Evolutionary conservation across 805 yeast genomes (phyloP).

Genomic region (Yueomyces sp.): DNA sequence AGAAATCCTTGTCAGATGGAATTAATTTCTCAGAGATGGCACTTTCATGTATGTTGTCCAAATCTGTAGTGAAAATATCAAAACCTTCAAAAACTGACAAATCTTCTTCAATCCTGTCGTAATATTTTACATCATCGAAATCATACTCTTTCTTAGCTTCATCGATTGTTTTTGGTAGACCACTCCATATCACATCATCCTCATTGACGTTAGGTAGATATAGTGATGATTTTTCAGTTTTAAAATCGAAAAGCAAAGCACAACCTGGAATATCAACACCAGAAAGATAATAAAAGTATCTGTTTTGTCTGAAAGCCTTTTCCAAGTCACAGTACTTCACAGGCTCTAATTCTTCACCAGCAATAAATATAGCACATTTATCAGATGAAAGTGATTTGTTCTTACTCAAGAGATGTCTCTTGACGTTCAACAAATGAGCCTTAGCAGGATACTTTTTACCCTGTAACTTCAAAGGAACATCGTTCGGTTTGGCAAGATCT

Average conservation of each 20-base stretch:
- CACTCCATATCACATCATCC: slow-evolving; percentile 96
- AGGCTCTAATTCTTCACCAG: slow-evolving; percentile 44
- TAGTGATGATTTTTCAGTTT: slow-evolving; percentile 43
- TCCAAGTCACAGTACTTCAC: slow-evolving; percentile 72
- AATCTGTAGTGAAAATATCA: slow-evolving; percentile 38
- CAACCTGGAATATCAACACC: slow-evolving; percentile 78
- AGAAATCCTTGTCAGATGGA: slow-evolving; percentile 35
- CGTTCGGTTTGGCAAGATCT: slow-evolving; percentile 9
- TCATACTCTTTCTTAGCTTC: slow-evolving; percentile 58
- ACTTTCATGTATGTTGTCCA: slow-evolving; percentile 31
- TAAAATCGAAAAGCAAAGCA: slow-evolving; percentile 45
- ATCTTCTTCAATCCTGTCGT: slow-evolving; percentile 31
- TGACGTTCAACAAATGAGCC: slow-evolving; percentile 49
- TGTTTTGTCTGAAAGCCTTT: slow-evolving; percentile 71
- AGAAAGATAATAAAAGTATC: slow-evolving; percentile 77
- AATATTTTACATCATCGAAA: slow-evolving; percentile 69
- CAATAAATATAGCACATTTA: slow-evolving; percentile 37
- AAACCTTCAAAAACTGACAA: slow-evolving; percentile 20
- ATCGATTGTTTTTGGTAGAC: slow-evolving; percentile 58
- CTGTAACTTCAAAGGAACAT: slow-evolving; percentile 10
- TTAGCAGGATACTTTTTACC: slow-evolving; percentile 68
- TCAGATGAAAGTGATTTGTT: slow-evolving; percentile 13
- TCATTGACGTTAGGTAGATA: slow-evolving; percentile 74
- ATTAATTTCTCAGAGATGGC: slow-evolving; percentile 26
- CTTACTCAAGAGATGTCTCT: slow-evolving; percentile 24